Evolutionary conservation across 1,139 yeast species (phyloP).

Genomic region (Keqinozyma sinolaborantium): DNA sequence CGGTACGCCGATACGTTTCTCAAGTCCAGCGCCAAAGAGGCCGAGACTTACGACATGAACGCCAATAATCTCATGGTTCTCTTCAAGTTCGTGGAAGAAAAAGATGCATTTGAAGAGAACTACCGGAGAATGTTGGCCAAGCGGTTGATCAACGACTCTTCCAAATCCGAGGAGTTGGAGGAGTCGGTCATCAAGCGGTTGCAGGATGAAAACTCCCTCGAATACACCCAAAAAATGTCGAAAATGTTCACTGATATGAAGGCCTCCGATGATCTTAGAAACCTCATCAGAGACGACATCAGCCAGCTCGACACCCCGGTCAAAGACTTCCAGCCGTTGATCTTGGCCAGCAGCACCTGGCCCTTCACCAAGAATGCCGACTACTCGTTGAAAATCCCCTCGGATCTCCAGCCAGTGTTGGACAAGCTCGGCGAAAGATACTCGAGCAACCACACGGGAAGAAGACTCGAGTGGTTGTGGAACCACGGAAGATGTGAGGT

Average conservation of each 20-base stretch:
- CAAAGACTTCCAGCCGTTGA: conserved; percentile 69
- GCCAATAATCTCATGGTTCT: conserved; percentile 82
- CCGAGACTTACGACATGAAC: conserved; percentile 70
- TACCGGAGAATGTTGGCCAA: conserved; percentile 88
- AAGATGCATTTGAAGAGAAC: conserved; percentile 92
- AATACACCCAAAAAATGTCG: conserved; percentile 89
- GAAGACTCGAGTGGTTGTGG: conserved; percentile 96
- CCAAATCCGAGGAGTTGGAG: conserved; percentile 83
- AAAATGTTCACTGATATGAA: conserved; percentile 96
- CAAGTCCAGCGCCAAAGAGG: conserved; percentile 69
- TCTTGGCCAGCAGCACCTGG: conserved; percentile 90
- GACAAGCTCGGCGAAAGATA: conserved; percentile 69
- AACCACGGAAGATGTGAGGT: conserved; percentile 90
- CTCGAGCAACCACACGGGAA: conserved; percentile 74
- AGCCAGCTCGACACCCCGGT: conserved; percentile 30
- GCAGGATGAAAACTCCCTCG: conserved; percentile 88
- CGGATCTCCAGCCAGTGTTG: conserved; percentile 61
- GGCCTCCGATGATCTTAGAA: conserved; percentile 76
- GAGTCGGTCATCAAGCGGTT: conserved; percentile 81
- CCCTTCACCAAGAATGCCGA: conserved; percentile 57
- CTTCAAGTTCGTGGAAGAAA: conserved; percentile 86
- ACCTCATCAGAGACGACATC: conserved; percentile 55
- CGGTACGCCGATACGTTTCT: conserved; percentile 82
- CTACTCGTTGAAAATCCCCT: conserved; percentile 38
- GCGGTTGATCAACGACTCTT: conserved; percentile 80